Evolutionary conservation across 331 rosid genomes (phyloP), one percentile per base, ranked within the genome.

Genomic region (Prunus yedoensis): DNA sequence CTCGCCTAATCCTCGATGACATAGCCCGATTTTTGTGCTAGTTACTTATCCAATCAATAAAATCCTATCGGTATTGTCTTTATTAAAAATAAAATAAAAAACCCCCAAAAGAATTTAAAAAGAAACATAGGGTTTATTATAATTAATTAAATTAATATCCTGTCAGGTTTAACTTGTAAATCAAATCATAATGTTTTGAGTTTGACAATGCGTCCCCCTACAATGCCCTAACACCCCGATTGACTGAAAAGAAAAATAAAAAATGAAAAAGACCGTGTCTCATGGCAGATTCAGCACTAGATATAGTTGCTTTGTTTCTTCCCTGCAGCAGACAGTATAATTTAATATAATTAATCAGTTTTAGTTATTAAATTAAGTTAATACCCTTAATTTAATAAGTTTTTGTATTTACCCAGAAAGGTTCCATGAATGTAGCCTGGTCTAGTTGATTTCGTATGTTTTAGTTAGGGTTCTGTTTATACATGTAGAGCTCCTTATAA

Each of bases 191-290:
- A 71, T 41, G 60, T 43, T 45, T 52, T 3, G 8, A 10, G 20
- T 7, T 38, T 73, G 78, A 9, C 61, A 47, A 74, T 18, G 56
- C 47, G 91, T 86, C 89, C 84, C 75, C 54, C 59, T 89, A 82
- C 94, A 88, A 69, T 85, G 86, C 81, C 79, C 87, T 78, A 73
- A 77, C 60, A 70, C 78, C 82, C 82, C 87, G 90, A 84, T 74
- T 76, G 71, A 28, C 64, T 77, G 75, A 57, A 85, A 74, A 43
- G 21, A 14, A 52, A 78, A 53, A 81, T 65, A n/a, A 4, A 59
- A 59, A 59, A 14, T 2, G 28, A 49, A 2, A 23, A 4, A 57
- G 79, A 68, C 45, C 80, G 80, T 51, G 66, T 67, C 75, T 63
- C 41, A 25, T 47, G 83, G 78, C 77, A 80, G 79, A 85, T 85